phyloP scores from a whole-genome alignment of 2,329 filamentous ascomycete species.

The Stromatinia cepivora region DNA sequence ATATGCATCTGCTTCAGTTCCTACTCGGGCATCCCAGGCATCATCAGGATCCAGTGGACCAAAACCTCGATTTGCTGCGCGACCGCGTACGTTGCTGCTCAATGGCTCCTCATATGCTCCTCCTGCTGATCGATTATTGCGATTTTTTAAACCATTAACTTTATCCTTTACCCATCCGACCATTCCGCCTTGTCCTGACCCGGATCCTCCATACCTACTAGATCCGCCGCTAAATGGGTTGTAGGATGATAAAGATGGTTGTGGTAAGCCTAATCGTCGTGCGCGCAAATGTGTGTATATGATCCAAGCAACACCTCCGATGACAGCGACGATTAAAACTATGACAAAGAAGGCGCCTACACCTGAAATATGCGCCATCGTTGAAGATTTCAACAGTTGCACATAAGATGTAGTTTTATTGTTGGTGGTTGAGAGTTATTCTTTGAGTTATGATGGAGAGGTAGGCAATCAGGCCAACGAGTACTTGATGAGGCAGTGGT shows the following conservation, averaged over 20 bases:
- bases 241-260: constrained; percentile 65
- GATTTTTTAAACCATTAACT: constrained; percentile 61
- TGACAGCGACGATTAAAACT: constrained; percentile 61
- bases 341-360: constrained; percentile 73
- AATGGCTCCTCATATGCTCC: constrained; percentile 69
- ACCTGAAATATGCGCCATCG: constrained; percentile 60
- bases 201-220: constrained; percentile 45
- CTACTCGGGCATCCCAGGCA: constrained; percentile 81
- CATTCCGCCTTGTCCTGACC: constrained; percentile 60
- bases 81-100: constrained; percentile 42
- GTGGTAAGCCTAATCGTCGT: constrained; percentile 71
- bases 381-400: constrained; percentile 27
- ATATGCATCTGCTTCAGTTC: constrained; percentile 67
- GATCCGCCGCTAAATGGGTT: constrained; percentile 60
- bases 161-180: constrained; percentile 72
- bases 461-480: background rate
- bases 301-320: constrained; percentile 63
- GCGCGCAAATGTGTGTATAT: constrained; percentile 72
- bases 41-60: constrained; percentile 77
- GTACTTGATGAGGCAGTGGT: background rate
- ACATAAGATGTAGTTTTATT: background rate
- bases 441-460: background rate
- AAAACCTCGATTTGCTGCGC: constrained; percentile 56
- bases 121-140: constrained; percentile 63
- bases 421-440: background rate